A percentile compares a stretch with the other conserved stretches of the same genome.
Evolutionary conservation across 345 rosid genomes (phyloP).

Genomic region (rapeseed (Brassica napus)): Da-Ae NC_063442.1:34328501-34329000

Average conservation of each 20-base stretch:
- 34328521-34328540: conserved; percentile 76
- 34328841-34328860: conserved; percentile 73
- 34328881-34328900: conserved; percentile 57
- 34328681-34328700: conserved; percentile 79
- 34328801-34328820: conserved; percentile 96
- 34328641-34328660: conserved; percentile 98
- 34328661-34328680: conserved; percentile 97
- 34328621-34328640: conserved; percentile 85
- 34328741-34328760: conserved; percentile 78
- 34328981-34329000: not conserved
- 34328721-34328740: conserved; percentile 97
- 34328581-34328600: conserved; percentile 68
- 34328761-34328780: conserved; percentile 73
- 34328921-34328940: conserved; percentile 75
- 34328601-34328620: conserved; percentile 75
- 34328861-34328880: conserved; percentile 48
- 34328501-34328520: conserved; percentile 62
- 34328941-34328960: conserved; percentile 92
- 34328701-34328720: conserved; percentile 84
- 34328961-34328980: conserved; percentile 28
- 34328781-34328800: conserved; percentile 98
- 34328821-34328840: conserved; percentile 95
- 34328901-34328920: conserved; percentile 62
- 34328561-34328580: conserved; percentile 80
- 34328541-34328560: conserved; percentile 92